Percentiles rank a stretch among this genome's conserved stretches.
Evolutionary conservation across 2,329 filamentous ascomycete genomes (phyloP).

Genomic region (Rutstroemia sp.): DNA sequence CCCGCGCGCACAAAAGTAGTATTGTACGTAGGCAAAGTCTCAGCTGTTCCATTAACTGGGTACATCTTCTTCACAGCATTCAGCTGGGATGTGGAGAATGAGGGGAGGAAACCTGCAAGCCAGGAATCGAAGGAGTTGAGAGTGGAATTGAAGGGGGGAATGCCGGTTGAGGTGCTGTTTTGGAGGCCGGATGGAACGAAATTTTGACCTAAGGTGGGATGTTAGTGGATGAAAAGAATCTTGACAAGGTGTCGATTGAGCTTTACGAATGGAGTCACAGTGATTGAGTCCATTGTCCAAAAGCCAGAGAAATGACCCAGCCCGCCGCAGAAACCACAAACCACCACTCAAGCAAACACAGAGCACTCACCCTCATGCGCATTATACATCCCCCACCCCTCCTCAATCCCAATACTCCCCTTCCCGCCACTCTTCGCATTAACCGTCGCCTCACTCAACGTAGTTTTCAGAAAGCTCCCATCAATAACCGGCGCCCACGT

Average conservation of each 20-base stretch:
- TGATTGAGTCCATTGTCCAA: not conserved
- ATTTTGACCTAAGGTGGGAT: conserved; percentile 40
- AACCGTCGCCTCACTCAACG: conserved; percentile 38
- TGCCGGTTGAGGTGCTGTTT: conserved; percentile 27
- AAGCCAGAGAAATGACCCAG: not conserved
- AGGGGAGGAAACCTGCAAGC: conserved; percentile 47
- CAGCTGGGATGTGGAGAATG: conserved; percentile 35
- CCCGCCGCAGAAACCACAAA: too few relatives aligned
- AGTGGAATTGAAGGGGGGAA: conserved; percentile 43
- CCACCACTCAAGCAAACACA: too few relatives aligned
- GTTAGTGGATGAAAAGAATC: not conserved
- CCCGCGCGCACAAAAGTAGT: conserved; percentile 46
- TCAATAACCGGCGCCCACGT: conserved; percentile 57
- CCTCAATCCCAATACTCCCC: conserved; percentile 37
- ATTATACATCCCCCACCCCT: conserved; percentile 51
- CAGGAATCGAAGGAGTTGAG: conserved; percentile 42
- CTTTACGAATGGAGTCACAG: too few relatives aligned
- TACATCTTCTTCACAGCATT: conserved; percentile 38
- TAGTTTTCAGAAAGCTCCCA: conserved; percentile 40
- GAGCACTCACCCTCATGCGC: conserved; percentile 39
- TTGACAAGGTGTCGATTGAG: not conserved
- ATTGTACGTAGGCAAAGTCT: conserved; percentile 39
- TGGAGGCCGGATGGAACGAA: conserved; percentile 47
- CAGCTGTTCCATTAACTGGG: conserved; percentile 38
- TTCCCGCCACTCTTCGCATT: conserved; percentile 8